These are phyloP conservation scores for Combretum micranthum DNA, from an alignment of 345 rosid species.

Conservation along the genomic window DNA sequence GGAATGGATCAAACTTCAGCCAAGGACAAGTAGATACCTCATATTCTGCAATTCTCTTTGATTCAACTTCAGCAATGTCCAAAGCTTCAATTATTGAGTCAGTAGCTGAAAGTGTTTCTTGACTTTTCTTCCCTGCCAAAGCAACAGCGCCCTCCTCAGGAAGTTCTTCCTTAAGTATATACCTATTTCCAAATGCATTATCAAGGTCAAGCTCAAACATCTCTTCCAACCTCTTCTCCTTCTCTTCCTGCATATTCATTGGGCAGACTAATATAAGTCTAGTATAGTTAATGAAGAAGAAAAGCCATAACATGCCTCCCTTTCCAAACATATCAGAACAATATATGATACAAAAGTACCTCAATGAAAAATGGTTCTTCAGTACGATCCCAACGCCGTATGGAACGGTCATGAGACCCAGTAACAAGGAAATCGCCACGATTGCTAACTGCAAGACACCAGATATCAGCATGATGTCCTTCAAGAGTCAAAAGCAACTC, in stretches of 20 bases:
- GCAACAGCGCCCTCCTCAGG: slow-evolving; percentile 94
- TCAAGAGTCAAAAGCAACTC: slow-evolving; percentile 87
- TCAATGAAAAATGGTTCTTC: slow-evolving; percentile 96
- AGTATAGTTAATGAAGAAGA: neutral
- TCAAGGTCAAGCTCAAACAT: slow-evolving; percentile 87
- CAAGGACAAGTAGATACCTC: slow-evolving; percentile 35
- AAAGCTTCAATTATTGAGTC: slow-evolving; percentile 77
- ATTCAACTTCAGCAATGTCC: slow-evolving; percentile 69
- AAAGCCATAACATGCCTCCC: neutral
- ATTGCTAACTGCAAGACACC: slow-evolving; percentile 82
- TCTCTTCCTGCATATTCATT: slow-evolving; percentile 73
- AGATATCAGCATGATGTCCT: slow-evolving; percentile 91
- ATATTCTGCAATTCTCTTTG: slow-evolving; percentile 49
- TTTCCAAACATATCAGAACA: neutral
- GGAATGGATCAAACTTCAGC: neutral
- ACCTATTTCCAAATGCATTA: slow-evolving; percentile 49
- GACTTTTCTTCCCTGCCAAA: slow-evolving; percentile 77
- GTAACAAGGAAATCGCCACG: slow-evolving; percentile 94
- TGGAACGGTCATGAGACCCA: slow-evolving; percentile 95
- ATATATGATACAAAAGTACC: slow-evolving; percentile 28
- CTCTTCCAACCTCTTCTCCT: slow-evolving; percentile 90
- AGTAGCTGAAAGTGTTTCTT: slow-evolving; percentile 66
- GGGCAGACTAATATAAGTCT: neutral
- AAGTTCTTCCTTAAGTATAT: slow-evolving; percentile 57
- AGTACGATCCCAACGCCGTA: slow-evolving; percentile 97